phyloP scores from a whole-genome alignment of 177 flowering plant species.

The Telopea speciosissima region DNA sequence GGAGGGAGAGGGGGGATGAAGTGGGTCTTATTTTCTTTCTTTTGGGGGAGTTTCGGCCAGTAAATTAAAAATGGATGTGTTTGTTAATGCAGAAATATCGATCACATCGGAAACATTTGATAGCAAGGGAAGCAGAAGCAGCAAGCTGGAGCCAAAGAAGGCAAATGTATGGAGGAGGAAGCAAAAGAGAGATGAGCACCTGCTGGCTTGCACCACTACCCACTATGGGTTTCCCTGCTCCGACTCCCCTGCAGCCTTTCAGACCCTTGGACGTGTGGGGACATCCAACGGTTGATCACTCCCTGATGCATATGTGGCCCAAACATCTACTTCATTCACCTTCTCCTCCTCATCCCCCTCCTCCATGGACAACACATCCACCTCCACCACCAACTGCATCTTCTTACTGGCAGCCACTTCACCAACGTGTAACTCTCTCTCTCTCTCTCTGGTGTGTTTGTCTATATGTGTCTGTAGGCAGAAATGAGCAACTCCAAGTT shows the following conservation, averaged over 20 bases:
- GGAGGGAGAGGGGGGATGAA: too few relatives aligned
- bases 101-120: slow-evolving; percentile 84
- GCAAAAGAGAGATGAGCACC: slow-evolving; percentile 42
- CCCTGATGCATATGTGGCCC: slow-evolving; percentile 65
- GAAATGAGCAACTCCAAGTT: too few relatives aligned
- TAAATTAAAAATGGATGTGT: too few relatives aligned
- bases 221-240: slow-evolving; percentile 67
- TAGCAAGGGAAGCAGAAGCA: slow-evolving; percentile 86
- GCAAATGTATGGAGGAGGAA: slow-evolving; percentile 53
- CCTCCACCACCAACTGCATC: slow-evolving; percentile 38
- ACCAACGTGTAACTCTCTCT: slow-evolving; percentile 31
- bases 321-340: slow-evolving; percentile 45
- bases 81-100: slow-evolving; percentile 65
- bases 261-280: slow-evolving; percentile 97
- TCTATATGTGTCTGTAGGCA: too few relatives aligned
- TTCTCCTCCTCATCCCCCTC: slow-evolving; percentile 27
- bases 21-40: background rate
- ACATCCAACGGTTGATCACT: slow-evolving; percentile 75
- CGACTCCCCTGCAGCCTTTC: slow-evolving; percentile 38
- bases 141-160: slow-evolving; percentile 81
- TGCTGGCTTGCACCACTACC: slow-evolving; percentile 51
- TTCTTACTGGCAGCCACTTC: slow-evolving; percentile 54
- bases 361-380: slow-evolving; percentile 27
- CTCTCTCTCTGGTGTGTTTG: slow-evolving; percentile 5
- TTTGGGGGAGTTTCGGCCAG: background rate